Evolutionary conservation across 2,329 filamentous ascomycete genomes (phyloP).

Genomic region (Zasmidium angulare): DNA sequence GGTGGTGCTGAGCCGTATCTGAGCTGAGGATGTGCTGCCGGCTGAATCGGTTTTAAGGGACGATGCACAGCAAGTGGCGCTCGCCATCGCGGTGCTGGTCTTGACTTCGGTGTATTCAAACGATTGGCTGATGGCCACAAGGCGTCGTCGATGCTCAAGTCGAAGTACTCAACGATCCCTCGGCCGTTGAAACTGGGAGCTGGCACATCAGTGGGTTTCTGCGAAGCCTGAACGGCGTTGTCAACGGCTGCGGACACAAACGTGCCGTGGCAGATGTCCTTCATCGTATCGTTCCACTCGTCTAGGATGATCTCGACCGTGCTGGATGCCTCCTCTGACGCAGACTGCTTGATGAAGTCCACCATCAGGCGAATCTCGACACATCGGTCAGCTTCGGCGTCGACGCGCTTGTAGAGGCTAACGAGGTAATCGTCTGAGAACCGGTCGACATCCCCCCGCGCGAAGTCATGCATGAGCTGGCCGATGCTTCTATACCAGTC

Average conservation of each 20-base stretch:
- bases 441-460: background rate
- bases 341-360: background rate
- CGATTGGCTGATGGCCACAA: no score
- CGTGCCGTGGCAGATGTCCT: background rate
- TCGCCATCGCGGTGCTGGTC: no score
- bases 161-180: no score
- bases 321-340: background rate
- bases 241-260: background rate
- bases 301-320: background rate
- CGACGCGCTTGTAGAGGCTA: background rate
- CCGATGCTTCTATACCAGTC: background rate
- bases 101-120: no score
- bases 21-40: no score
- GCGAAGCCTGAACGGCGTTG: background rate
- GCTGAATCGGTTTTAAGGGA: no score
- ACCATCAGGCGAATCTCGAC: background rate
- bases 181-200: no score
- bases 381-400: background rate
- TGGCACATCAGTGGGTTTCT: background rate
- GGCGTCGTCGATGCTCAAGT: no score
- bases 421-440: background rate
- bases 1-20: no score
- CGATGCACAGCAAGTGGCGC: no score
- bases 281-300: background rate
- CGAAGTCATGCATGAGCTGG: background rate